Evolutionary conservation across 352 stramenopile genomes (phyloP).

Genomic region (Phytophthora hibernalis): DNA sequence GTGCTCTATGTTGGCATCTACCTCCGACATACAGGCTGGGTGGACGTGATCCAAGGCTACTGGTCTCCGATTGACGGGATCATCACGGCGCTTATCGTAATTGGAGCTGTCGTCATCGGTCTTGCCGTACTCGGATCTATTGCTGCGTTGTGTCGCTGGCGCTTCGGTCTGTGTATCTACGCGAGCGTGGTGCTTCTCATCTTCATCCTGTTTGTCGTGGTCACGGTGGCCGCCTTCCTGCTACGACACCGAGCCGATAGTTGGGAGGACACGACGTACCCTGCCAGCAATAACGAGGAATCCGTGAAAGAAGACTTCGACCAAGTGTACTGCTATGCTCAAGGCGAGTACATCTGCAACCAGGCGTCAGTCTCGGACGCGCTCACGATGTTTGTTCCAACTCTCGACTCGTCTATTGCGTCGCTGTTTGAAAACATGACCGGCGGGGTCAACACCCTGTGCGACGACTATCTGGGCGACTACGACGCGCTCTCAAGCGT

Average conservation of each 20-base stretch:
- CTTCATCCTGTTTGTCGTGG: conserved; percentile 57
- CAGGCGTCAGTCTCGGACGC: conserved; percentile 59
- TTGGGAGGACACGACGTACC: conserved; percentile 59
- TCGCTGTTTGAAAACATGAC: conserved; percentile 56
- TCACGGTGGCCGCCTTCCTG: conserved; percentile 57
- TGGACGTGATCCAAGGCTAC: conserved; percentile 69
- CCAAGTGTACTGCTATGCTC: conserved; percentile 74
- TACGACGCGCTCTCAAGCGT: conserved; percentile 49
- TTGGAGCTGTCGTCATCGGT: conserved; percentile 63
- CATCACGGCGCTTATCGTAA: conserved; percentile 55
- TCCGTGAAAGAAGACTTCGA: conserved; percentile 70
- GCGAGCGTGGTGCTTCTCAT: conserved; percentile 55
- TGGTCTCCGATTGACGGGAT: conserved; percentile 56
- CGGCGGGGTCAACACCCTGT: conserved; percentile 71
- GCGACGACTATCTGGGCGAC: conserved; percentile 47
- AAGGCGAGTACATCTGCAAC: conserved; percentile 80
- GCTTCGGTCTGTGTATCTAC: conserved; percentile 66
- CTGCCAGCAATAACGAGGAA: conserved; percentile 54
- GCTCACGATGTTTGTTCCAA: conserved; percentile 57
- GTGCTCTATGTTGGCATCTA: conserved; percentile 60
- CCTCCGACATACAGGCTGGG: conserved; percentile 54
- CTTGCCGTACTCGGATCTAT: conserved; percentile 67
- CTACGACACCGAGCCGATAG: conserved; percentile 47
- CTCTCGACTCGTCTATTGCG: conserved; percentile 40
- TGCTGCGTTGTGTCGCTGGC: conserved; percentile 64